A percentile compares a stretch with the other conserved stretches of the same genome.
phyloP scores from a whole-genome alignment of 2,329 filamentous ascomycete genomes.

The Meredithiella fracta region DNA sequence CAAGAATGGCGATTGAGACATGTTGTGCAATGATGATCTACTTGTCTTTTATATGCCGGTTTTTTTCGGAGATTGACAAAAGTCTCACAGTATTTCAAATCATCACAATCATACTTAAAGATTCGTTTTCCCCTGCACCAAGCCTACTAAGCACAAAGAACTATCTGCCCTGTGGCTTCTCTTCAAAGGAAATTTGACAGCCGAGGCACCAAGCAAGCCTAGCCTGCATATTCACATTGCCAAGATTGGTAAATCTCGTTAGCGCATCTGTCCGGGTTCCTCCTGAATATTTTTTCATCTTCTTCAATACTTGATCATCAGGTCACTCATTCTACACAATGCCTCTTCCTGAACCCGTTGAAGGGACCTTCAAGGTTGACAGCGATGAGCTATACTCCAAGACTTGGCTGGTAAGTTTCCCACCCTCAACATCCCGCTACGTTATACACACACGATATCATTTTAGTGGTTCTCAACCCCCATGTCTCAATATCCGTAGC shows the following conservation, averaged over 20 bases:
- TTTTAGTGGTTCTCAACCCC: background rate
- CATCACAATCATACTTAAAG: background rate
- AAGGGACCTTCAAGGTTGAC: constrained; percentile 33
- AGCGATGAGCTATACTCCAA: constrained; percentile 36
- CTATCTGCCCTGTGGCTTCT: background rate
- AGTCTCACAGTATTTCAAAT: background rate
- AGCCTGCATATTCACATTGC: too few species aligned
- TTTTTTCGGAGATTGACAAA: too few species aligned
- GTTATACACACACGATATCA: background rate
- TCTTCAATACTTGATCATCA: background rate
- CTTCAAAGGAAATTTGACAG: background rate
- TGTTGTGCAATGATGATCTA: too few species aligned
- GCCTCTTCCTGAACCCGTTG: constrained; percentile 21
- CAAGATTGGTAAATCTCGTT: too few species aligned
- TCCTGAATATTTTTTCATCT: background rate
- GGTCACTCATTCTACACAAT: constrained; percentile 2
- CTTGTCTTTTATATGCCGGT: too few species aligned
- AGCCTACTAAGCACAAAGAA: background rate
- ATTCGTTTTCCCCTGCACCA: too few species aligned
- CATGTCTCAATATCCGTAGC: background rate
- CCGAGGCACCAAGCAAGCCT: background rate
- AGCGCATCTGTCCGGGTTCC: background rate
- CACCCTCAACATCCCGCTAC: background rate
- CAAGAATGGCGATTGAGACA: too few species aligned
- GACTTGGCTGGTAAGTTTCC: constrained; percentile 38